A percentile compares a stretch with the other conserved stretches of the same genome.
These are phyloP conservation scores for Suillus cothurnatus DNA, from an alignment of 768 basidiomycete species.

Conservation along the genomic window DNA sequence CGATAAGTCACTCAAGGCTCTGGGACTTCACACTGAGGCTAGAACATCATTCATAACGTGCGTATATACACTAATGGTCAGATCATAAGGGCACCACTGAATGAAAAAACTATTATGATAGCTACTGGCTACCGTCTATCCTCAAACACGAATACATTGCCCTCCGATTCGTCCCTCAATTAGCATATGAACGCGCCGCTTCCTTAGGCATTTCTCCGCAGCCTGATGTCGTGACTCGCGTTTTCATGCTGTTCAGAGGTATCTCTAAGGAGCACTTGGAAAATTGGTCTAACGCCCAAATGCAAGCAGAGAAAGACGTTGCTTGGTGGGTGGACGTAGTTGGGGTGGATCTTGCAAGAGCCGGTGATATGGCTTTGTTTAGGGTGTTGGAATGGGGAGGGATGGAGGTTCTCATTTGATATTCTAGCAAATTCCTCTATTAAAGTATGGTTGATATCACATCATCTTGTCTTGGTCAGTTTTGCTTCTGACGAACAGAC, in stretches of 20 bases:
- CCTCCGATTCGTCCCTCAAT: neutral
- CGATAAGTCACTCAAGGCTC: neutral
- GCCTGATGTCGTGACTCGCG: no score
- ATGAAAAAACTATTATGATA: neutral
- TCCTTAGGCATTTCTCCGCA: no score
- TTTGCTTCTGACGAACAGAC: no score
- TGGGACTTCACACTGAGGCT: neutral
- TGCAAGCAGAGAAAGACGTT: neutral
- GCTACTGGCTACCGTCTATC: neutral
- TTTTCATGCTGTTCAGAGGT: neutral
- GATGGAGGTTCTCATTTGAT: neutral
- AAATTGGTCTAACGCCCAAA: neutral
- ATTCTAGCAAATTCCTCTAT: no score
- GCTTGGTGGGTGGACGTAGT: neutral
- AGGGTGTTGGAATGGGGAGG: neutral
- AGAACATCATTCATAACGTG: neutral
- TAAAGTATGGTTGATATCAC: no score
- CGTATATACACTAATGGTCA: no score
- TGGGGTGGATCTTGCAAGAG: neutral
- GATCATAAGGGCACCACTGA: neutral
- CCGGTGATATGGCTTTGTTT: neutral
- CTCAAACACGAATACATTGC: neutral
- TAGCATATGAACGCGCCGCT: no score
- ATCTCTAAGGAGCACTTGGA: neutral
- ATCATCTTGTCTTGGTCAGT: no score